These are phyloP conservation scores for Collybiopsis confluens DNA, from an alignment of 768 basidiomycete genomes.

Conservation along the genomic window DNA sequence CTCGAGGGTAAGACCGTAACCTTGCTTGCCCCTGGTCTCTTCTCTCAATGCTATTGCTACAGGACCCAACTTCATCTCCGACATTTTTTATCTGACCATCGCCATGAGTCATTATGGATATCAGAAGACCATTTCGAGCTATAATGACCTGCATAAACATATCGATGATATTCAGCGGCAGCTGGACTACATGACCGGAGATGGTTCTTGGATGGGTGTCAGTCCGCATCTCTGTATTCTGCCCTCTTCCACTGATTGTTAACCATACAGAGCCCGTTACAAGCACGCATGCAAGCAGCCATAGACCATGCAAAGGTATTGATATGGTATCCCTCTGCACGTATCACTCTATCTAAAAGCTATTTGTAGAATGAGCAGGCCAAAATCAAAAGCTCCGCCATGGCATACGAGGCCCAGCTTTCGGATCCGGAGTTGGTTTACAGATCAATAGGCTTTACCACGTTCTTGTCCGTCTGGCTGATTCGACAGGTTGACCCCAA, in stretches of 20 bases:
- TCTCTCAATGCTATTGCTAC: not conserved
- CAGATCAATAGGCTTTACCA: conserved; percentile 77
- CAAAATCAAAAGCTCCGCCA: conserved; percentile 65
- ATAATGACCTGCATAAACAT: conserved; percentile 70
- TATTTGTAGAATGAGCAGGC: conserved; percentile 59
- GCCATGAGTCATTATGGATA: conserved; percentile 90
- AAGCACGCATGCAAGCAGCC: conserved; percentile 72
- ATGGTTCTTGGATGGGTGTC: conserved; percentile 82
- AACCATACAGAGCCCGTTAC: conserved; percentile 53
- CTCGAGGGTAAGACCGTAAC: conserved; percentile 33
- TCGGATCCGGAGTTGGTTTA: conserved; percentile 82
- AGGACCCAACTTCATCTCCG: conserved; percentile 92
- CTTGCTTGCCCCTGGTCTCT: not conserved
- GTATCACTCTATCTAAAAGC: not conserved
- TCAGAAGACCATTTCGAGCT: conserved; percentile 73
- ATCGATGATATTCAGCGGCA: conserved; percentile 74
- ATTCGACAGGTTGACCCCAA: conserved; percentile 85
- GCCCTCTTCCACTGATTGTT: not conserved
- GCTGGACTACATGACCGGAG: conserved; percentile 68
- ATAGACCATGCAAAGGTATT: conserved; percentile 74
- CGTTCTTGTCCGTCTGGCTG: conserved; percentile 91
- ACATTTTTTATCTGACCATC: conserved; percentile 86
- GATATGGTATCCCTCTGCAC: not conserved
- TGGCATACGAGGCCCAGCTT: conserved; percentile 82
- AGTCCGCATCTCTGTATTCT: conserved; percentile 16